Base-by-base conservation (phyloP, 192 early-diverging fungal genomes). In the Backusella psychrophila region DNA sequence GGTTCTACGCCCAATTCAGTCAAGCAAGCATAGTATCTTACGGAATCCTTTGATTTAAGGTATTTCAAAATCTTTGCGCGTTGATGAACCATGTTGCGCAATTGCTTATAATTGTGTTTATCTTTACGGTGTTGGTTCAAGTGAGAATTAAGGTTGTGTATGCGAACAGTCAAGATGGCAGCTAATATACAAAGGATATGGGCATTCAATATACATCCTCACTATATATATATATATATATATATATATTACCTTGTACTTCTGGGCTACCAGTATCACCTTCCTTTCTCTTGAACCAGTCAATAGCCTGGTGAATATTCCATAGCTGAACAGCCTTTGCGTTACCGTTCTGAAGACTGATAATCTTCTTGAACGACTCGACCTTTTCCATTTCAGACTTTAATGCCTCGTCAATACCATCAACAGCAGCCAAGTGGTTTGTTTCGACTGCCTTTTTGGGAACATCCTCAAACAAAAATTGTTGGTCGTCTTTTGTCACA, bases 181-280 rank as follows among this genome's bases (percentile, higher is more conserved):
- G 95, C 97, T 96, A 80, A 21, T 68, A 73, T 23, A 56, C 41
- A 80, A 33, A 33, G 33, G 21, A 21, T 49, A 34, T 11, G 8
- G 8, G 3, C 33, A 33, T 21, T 35, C 26, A 17, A 52, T 21
- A 69, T 17, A 33, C 49, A 38, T 8, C 9, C 56, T 29, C 53
- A n/a, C 9, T 52, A 17, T 44, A 0, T 44, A 56, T 21, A 56
- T 11, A 2, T 0, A 0, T 11, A n/a, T 14, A 49, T 17, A 6
- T 4, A 35, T 38, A 36, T 15, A 33, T 78, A 75, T 38, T 84
- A 95, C 93, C 92, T 91, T 99, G 97, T 15, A 97, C 97, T 82
- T 96, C 95, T 6, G 95, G 85, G 76, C 93, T 95, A 19, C 97
- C 97, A 14, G 96, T 95, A 82, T 99, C 97, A 34, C 87, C 88